These are phyloP conservation scores for Tetragonia tetragonoides DNA, from an alignment of 148 eudicot species.

Conservation along the genomic window DNA sequence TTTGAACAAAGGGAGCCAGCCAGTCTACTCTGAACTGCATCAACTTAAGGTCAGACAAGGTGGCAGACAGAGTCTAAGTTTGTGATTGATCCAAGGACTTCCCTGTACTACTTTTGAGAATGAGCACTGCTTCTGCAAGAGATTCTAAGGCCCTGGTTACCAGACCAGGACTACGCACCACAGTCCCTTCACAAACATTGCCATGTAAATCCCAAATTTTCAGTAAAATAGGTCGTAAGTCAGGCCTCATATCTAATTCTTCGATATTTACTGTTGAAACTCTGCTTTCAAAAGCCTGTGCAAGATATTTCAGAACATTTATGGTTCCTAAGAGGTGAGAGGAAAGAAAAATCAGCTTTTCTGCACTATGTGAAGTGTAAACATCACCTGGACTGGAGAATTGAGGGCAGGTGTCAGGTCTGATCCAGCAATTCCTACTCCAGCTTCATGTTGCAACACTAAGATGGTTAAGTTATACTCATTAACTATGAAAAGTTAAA, in stretches of 20 bases:
- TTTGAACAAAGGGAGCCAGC: conserved; percentile 14
- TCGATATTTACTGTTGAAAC: not conserved
- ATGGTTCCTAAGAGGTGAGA: not conserved
- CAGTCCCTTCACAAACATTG: not conserved
- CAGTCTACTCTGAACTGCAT: conserved; percentile 13
- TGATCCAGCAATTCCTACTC: not conserved
- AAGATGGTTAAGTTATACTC: not conserved
- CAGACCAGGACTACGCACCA: not conserved
- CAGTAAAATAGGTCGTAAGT: conserved; percentile 15
- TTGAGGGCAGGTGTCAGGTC: not conserved
- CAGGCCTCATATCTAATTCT: conserved; percentile 13
- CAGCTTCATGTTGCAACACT: not conserved
- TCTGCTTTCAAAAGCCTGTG: conserved; percentile 4
- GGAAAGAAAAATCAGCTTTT: not conserved
- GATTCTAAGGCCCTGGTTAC: conserved; percentile 15
- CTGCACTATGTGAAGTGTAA: not conserved
- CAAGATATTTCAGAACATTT: not conserved
- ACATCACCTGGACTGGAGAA: conserved; percentile 7
- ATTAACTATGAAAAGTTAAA: not conserved
- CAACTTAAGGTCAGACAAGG: conserved; percentile 6
- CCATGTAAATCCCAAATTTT: conserved; percentile 22
- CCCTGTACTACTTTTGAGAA: conserved; percentile 10
- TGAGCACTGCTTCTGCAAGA: not conserved
- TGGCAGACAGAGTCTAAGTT: conserved; percentile 10
- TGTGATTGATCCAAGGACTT: conserved; percentile 11